phyloP scores from a whole-genome alignment of 2,329 filamentous ascomycete genomes.

The Cercospora berteroae region DNA sequence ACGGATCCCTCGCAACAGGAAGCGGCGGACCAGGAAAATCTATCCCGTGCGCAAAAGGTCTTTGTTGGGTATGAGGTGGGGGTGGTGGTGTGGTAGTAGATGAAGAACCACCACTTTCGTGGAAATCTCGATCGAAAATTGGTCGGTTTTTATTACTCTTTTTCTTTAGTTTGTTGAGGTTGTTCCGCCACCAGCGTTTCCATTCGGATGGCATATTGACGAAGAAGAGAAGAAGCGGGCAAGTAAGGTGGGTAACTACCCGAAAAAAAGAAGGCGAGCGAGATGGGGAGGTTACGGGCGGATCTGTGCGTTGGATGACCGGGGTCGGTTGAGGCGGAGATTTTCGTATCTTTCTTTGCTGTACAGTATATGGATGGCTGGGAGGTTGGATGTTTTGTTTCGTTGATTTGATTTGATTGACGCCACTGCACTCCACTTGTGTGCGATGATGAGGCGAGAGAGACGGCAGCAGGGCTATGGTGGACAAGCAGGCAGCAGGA shows the following conservation, averaged over 20 bases:
- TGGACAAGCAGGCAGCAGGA: neutral
- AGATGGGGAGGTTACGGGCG: neutral
- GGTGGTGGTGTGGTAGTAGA: neutral
- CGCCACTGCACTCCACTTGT: neutral
- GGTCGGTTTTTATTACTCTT: slow-evolving; percentile 13
- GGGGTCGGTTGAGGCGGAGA: neutral
- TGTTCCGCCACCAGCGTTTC: slow-evolving; percentile 18
- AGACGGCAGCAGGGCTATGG: neutral
- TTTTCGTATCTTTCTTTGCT: neutral
- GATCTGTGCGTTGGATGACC: neutral
- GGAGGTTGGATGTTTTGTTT: neutral
- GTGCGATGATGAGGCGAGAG: neutral
- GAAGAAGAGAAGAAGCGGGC: neutral
- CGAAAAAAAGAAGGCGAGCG: slow-evolving; percentile 5
- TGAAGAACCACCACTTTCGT: neutral
- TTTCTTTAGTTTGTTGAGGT: slow-evolving; percentile 17
- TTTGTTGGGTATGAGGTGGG: neutral
- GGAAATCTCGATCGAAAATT: slow-evolving; percentile 12
- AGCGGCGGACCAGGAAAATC: neutral
- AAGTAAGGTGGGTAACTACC: neutral
- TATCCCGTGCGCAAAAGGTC: neutral
- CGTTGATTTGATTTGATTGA: neutral
- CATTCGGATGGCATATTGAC: slow-evolving; percentile 3
- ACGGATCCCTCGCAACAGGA: slow-evolving; percentile 8
- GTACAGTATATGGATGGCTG: neutral